Base-by-base conservation (phyloP, 2,329 filamentous ascomycete genomes). In the Decorospora gaudefroyi region DNA sequence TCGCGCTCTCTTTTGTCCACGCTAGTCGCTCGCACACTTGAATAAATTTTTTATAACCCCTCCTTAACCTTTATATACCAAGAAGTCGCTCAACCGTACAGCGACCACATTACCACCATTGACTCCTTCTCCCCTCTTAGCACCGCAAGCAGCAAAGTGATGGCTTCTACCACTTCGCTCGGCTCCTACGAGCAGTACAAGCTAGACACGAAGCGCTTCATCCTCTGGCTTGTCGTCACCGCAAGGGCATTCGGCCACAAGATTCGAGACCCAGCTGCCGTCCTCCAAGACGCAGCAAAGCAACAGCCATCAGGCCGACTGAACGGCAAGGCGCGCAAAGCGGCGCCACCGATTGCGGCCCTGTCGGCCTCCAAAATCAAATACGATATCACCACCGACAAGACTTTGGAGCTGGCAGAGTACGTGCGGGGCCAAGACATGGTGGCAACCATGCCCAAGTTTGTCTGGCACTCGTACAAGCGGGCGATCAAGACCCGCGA, bases 101-200 rank as follows among this genome's bases (percentile, higher is more conserved):
- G n/a, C n/a, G n/a, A n/a, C n/a, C n/a, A n/a, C 15, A 10, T 36
- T 17, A 11, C 5, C 34, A 18, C 16, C 13, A 15, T 6, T 12
- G 16, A 4, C 11, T 27, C 3, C 11, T 8, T 9, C 16, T 18
- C 33, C 33, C 13, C 11, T 17, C 11, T 8, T 9, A 26, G n/a
- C 33, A 21, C 13, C 11, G n/a, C 4, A 26, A 18, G 4, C 34
- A 13, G 10, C 15, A n/a, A 10, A 13, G 15, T n/a, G 4, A 36
- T 36, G 34, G 15, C 22, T 15, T 26, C 16, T 2, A 4, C 13
- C 17, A 18, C 22, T 8, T 4, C 13, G 27, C 15, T 16, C 10
- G 34, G 34, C 16, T 36, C 34, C 7, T 36, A 36, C 34, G 34
- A 36, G 34, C 22, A 36, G 15, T 27, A 36, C 34, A 36, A 27